Percentiles rank a stretch among this genome's conserved stretches.
These are phyloP conservation scores for Chlorella sp. DNA, from an alignment of 139 green algal genomes.

Conservation along the genomic window DNA sequence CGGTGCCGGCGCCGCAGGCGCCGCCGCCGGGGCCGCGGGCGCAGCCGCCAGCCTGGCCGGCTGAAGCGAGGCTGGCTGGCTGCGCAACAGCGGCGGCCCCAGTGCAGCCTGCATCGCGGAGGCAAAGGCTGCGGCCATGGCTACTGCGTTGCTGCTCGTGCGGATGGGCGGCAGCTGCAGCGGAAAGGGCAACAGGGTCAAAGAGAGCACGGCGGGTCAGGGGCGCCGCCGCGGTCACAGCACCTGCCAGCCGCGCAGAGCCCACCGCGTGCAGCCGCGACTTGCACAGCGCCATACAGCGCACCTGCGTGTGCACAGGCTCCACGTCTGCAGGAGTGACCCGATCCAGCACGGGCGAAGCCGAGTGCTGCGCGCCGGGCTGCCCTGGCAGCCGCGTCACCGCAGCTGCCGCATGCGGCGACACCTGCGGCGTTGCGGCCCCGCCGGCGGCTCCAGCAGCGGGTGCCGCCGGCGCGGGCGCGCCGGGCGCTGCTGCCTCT, in stretches of 20 bases:
- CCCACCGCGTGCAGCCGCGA: too few relatives aligned
- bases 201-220: too few relatives aligned
- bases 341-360: conserved; percentile 6
- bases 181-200: too few relatives aligned
- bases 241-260: too few relatives aligned
- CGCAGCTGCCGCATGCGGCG: neutral
- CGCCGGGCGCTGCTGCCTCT: too few relatives aligned
- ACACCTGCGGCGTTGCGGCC: neutral
- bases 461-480: neutral
- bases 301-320: conserved; percentile 20
- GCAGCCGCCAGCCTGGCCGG: too few relatives aligned
- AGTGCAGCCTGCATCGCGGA: neutral
- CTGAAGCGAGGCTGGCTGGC: too few relatives aligned
- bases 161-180: conserved; percentile 24
- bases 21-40: too few relatives aligned
- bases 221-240: too few relatives aligned
- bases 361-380: neutral
- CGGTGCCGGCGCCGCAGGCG: too few relatives aligned
- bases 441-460: neutral
- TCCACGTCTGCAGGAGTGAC: conserved; percentile 7
- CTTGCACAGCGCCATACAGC: too few relatives aligned
- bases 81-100: too few relatives aligned
- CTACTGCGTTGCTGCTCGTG: neutral
- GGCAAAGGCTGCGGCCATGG: neutral
- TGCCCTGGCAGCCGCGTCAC: neutral